phyloP scores from a whole-genome alignment of 2,329 filamentous ascomycete genomes.

The Xylariaceae sp. region DNA sequence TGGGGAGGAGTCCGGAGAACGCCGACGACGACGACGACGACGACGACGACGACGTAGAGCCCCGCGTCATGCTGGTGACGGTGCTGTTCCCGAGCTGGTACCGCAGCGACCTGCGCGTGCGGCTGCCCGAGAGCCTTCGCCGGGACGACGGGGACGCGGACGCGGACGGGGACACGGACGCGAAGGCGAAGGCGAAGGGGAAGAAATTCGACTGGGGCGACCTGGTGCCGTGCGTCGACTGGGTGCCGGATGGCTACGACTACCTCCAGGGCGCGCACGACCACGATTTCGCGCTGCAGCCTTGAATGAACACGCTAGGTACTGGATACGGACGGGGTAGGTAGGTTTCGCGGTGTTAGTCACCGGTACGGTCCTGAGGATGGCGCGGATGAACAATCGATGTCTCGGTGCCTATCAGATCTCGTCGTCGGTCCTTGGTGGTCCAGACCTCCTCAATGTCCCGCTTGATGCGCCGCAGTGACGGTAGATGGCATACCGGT shows the following conservation, averaged over 20 bases:
- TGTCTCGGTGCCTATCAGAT: slow-evolving; percentile 20
- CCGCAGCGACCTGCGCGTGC: slow-evolving; percentile 24
- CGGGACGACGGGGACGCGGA: too few species aligned
- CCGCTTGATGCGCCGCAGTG: slow-evolving; percentile 17
- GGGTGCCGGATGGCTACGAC: slow-evolving; percentile 28
- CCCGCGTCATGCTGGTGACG: slow-evolving; percentile 35
- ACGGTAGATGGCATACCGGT: slow-evolving; percentile 23
- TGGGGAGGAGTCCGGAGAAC: too few species aligned
- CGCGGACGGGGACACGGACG: too few species aligned
- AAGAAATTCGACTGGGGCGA: slow-evolving; percentile 27
- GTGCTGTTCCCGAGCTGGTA: slow-evolving; percentile 32
- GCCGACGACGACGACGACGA: too few species aligned
- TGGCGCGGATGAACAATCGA: slow-evolving; percentile 23
- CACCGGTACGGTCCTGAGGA: too few species aligned
- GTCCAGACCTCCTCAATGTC: slow-evolving; percentile 25
- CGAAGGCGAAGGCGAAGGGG: too few species aligned
- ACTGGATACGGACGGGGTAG: neutral
- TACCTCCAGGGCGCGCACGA: slow-evolving; percentile 29
- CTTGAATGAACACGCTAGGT: slow-evolving; percentile 3
- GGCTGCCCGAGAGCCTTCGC: slow-evolving; percentile 22
- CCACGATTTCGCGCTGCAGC: slow-evolving; percentile 26
- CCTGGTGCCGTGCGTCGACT: slow-evolving; percentile 27
- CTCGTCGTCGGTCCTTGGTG: slow-evolving; percentile 21
- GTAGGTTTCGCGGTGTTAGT: slow-evolving; percentile 16
- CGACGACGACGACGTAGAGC: slow-evolving; percentile 26